A percentile compares a stretch with the other conserved stretches of the same genome.
Conservation (phyloP, 805 yeast species). For the Candida schatavii region DNA sequence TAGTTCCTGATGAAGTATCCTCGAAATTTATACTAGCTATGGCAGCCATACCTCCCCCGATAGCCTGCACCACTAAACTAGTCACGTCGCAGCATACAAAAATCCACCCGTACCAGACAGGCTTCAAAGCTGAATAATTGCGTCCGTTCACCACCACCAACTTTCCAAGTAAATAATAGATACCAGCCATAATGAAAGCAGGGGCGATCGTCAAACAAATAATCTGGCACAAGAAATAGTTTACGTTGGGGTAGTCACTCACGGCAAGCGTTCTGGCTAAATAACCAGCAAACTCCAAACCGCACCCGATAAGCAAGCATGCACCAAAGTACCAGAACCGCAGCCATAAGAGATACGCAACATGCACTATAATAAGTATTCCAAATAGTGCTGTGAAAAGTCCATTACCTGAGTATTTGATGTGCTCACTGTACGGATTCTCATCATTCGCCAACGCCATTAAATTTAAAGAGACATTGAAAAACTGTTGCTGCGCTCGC, state of each 20-base stretch:
- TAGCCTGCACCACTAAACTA: slow-evolving; percentile 65
- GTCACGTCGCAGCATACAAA: slow-evolving; percentile 66
- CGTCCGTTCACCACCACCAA: slow-evolving; percentile 54
- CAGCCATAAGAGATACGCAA: slow-evolving; percentile 35
- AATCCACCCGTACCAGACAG: slow-evolving; percentile 59
- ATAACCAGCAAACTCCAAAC: slow-evolving; percentile 68
- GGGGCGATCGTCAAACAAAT: slow-evolving; percentile 76
- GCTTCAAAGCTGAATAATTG: slow-evolving; percentile 48
- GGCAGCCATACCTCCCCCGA: slow-evolving; percentile 75
- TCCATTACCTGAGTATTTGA: slow-evolving; percentile 56
- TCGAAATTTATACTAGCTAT: slow-evolving; percentile 30
- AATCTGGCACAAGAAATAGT: slow-evolving; percentile 60
- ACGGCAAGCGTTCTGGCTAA: slow-evolving; percentile 54
- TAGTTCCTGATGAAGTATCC: slow-evolving; percentile 47
- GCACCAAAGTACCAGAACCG: slow-evolving; percentile 66
- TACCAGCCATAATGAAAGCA: slow-evolving; percentile 80
- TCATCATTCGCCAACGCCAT: slow-evolving; percentile 11
- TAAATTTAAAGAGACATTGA: slow-evolving; percentile 19
- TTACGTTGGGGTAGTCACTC: slow-evolving; percentile 23
- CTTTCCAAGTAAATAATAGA: slow-evolving; percentile 71
- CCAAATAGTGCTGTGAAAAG: slow-evolving; percentile 57
- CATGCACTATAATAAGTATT: slow-evolving; percentile 26
- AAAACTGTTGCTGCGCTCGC: slow-evolving; percentile 17
- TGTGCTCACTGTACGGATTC: slow-evolving; percentile 35
- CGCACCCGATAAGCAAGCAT: slow-evolving; percentile 54